These are phyloP conservation scores for Diaporthe australafricana DNA, from an alignment of 2,329 filamentous ascomycete species.

Conservation along the genomic window DNA sequence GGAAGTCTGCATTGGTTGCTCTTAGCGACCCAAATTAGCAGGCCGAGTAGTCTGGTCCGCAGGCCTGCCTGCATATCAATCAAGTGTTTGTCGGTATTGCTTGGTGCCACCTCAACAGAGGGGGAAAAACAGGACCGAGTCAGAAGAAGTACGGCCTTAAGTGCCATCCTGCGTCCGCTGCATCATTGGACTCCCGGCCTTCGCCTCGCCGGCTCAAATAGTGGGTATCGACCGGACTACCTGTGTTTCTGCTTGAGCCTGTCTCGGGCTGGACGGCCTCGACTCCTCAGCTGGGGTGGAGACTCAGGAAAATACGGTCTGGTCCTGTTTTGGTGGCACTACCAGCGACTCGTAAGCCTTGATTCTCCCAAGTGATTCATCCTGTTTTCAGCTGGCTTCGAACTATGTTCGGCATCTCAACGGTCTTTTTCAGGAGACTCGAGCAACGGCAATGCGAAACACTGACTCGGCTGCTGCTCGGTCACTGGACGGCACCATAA, in stretches of 20 bases:
- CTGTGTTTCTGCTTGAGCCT: constrained; percentile 37
- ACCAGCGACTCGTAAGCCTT: neutral
- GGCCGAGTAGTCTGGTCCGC: neutral
- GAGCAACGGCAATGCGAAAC: neutral
- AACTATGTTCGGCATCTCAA: neutral
- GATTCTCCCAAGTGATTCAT: constrained; percentile 19
- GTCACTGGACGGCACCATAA: constrained; percentile 14
- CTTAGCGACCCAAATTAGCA: constrained; percentile 26
- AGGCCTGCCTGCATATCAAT: constrained; percentile 12
- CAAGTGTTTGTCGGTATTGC: constrained; percentile 29
- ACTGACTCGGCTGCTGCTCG: constrained; percentile 3
- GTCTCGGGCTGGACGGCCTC: constrained; percentile 32
- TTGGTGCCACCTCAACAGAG: constrained; percentile 23
- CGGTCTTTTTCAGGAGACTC: constrained; percentile 23
- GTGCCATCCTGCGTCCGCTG: neutral
- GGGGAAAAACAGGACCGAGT: neutral
- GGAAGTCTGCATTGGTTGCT: constrained; percentile 28
- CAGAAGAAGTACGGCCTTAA: constrained; percentile 34
- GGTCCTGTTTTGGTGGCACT: constrained; percentile 30
- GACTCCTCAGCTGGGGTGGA: constrained; percentile 20
- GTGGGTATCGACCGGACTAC: constrained; percentile 11
- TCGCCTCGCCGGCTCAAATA: constrained; percentile 29
- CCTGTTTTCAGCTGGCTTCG: neutral
- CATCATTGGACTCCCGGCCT: neutral
- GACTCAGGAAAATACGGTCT: neutral